Conservation (phyloP, 2,329 filamentous ascomycete genomes). For the Colletotrichum limetticola region DNA sequence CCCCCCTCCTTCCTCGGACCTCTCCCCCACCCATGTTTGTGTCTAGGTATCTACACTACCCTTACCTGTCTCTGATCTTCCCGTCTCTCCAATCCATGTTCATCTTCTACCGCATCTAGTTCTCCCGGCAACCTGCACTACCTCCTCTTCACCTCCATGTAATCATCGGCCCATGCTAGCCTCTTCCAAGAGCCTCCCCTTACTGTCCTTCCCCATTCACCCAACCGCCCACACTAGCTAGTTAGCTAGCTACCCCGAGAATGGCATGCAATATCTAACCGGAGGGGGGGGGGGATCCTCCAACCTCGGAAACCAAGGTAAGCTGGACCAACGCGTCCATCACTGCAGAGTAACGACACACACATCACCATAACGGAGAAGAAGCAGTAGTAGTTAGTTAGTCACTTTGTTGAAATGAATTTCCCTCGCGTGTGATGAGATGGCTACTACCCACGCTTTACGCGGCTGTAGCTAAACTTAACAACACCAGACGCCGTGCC, state of each 20-base stretch:
- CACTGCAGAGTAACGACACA: constrained; percentile 11
- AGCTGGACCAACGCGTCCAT: not conserved
- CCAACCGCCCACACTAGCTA: not conserved
- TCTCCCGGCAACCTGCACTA: not conserved
- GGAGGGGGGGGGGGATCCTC: constrained; percentile 1
- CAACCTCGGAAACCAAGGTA: not conserved
- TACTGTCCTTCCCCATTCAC: not conserved
- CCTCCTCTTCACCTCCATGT: not conserved
- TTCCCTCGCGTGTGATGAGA: not conserved
- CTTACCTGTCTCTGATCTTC: not conserved
- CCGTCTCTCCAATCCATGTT: constrained; percentile 22
- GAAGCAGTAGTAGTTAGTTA: no score
- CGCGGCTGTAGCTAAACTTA: constrained; percentile 35
- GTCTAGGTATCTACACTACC: not conserved
- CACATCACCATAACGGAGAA: not conserved
- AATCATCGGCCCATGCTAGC: constrained; percentile 3
- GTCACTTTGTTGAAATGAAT: constrained; percentile 2
- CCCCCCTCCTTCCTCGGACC: no score
- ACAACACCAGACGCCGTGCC: constrained; percentile 35
- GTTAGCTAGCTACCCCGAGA: not conserved
- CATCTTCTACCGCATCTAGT: constrained; percentile 12
- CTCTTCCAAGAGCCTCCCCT: not conserved
- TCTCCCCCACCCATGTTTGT: not conserved
- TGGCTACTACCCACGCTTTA: constrained; percentile 12
- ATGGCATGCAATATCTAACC: constrained; percentile 9